Evolutionary conservation across 305 asterid species (phyloP).

Genomic region (Fraxinus dipetala): DNA sequence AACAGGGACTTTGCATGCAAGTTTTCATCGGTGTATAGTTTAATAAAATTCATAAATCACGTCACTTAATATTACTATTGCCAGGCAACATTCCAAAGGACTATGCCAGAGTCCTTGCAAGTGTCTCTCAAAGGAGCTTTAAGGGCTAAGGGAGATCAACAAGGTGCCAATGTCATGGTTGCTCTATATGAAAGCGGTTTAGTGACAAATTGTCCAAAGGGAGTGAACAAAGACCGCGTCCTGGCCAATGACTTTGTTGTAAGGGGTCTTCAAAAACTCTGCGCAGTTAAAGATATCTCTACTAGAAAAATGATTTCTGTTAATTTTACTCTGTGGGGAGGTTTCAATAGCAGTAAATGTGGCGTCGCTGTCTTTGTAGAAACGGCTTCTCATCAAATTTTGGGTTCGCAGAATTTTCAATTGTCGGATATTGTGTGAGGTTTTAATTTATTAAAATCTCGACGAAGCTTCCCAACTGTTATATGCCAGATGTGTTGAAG

Average conservation of each 20-base stretch:
- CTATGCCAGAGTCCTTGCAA: constrained; percentile 49
- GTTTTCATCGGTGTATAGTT: neutral
- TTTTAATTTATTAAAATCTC: neutral
- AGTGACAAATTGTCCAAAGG: constrained; percentile 54
- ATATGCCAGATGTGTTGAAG: neutral
- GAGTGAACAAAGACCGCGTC: constrained; percentile 66
- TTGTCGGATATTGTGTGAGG: constrained; percentile 52
- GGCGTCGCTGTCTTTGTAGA: constrained; percentile 59
- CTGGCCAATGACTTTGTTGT: constrained; percentile 81
- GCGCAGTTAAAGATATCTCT: constrained; percentile 53
- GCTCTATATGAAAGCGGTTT: constrained; percentile 72
- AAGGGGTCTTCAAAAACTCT: constrained; percentile 66
- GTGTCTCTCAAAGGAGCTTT: constrained; percentile 61
- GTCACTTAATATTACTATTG: neutral
- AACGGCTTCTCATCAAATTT: constrained; percentile 48
- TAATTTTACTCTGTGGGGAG: constrained; percentile 64
- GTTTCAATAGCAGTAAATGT: constrained; percentile 60
- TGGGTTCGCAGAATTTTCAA: constrained; percentile 71
- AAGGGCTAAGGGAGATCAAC: constrained; percentile 50
- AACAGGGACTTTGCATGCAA: neutral
- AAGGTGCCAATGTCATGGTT: constrained; percentile 60
- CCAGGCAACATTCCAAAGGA: constrained; percentile 65
- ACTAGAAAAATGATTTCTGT: constrained; percentile 51
- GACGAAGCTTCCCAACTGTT: neutral
- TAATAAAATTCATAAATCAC: neutral